These are phyloP conservation scores for Phytophthora podocarpi DNA, from an alignment of 352 stramenopile species.

Conservation along the genomic window DNA sequence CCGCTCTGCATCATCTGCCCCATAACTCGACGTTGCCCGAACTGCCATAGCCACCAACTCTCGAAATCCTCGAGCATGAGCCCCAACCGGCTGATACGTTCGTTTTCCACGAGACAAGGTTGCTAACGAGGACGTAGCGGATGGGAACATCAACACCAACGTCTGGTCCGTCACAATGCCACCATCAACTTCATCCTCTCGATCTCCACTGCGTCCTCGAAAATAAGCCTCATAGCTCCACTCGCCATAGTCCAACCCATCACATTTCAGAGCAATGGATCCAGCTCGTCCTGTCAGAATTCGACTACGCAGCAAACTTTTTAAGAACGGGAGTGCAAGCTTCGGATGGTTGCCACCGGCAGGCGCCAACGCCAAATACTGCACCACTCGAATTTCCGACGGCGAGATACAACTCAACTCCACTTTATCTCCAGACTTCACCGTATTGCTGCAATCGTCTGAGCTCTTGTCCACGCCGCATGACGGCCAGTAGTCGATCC, in stretches of 20 bases:
- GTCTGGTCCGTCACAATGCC: conserved; percentile 67
- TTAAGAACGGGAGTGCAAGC: conserved; percentile 56
- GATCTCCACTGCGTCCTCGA: conserved; percentile 15
- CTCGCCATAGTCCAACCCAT: conserved; percentile 64
- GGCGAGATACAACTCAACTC: conserved; percentile 30
- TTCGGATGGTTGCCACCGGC: conserved; percentile 38
- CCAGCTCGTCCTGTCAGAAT: conserved; percentile 37
- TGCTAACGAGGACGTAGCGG: conserved; percentile 20
- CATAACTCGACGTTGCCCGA: not conserved
- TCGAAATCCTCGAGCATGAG: conserved; percentile 42
- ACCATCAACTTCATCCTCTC: conserved; percentile 13
- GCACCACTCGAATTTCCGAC: conserved; percentile 37
- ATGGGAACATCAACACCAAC: conserved; percentile 63
- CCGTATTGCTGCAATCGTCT: not conserved
- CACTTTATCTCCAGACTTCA: conserved; percentile 11
- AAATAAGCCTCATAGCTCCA: conserved; percentile 67
- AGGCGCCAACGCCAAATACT: conserved; percentile 61
- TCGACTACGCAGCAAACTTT: conserved; percentile 54
- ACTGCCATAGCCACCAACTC: conserved; percentile 53
- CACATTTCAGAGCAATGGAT: conserved; percentile 39
- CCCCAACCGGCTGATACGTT: conserved; percentile 39
- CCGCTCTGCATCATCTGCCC: not conserved
- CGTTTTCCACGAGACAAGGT: not conserved
- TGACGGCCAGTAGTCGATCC: conserved; percentile 58
- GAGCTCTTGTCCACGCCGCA: not conserved